Base-by-base conservation (phyloP, 495 filamentous ascomycete genomes). In the Glonium stellatum region DNA sequence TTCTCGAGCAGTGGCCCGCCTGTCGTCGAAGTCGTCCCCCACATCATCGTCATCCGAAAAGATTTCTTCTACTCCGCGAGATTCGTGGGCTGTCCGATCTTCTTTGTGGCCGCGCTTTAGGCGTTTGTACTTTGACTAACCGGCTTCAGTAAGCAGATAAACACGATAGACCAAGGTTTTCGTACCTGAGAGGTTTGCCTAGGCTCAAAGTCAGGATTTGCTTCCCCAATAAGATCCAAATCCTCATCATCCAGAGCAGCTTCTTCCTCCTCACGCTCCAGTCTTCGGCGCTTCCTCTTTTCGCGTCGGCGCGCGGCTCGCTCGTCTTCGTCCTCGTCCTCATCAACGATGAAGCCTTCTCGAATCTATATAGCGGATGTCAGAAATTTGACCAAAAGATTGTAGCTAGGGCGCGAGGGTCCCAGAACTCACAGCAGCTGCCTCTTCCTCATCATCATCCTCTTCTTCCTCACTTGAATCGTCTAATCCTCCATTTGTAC, bases 381-480 rank as follows among this genome's bases (percentile, higher is more conserved):
- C 25, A 66, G 56, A 31, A 31, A 31, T 31, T 31, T 2, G 27
- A 31, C 50, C 23, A 42, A 44, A 0, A 21, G 10, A 12, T 12
- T 18, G 6, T 39, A 5, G 11, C 52, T 18, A 25, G 22, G 4
- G 37, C 4, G 34, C 13, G 39, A 51, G n/a, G 41, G 11, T n/a
- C 19, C 47, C 4, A 36, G 11, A 50, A 50, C 23, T 60, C 54
- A 42, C 55, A 72, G 75, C 62, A 68, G 77, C 72, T 56, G 81
- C 86, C 64, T 92, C 87, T 66, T 89, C 87, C 65, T 97, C 93
- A 35, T 98, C 92, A 60, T 96, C 92, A 31, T 97, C 93, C 12
- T 97, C 93, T 49, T 97, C 93, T 68, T 98, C 93, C 60, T 96
- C 92, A 63, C 89, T 95, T 21, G 89, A 95, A 73, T 97, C 92